A percentile compares a stretch with the other conserved stretches of the same genome.
Conservation (phyloP, 1,284 basidiomycete species). For the Cyathus olla region DNA sequence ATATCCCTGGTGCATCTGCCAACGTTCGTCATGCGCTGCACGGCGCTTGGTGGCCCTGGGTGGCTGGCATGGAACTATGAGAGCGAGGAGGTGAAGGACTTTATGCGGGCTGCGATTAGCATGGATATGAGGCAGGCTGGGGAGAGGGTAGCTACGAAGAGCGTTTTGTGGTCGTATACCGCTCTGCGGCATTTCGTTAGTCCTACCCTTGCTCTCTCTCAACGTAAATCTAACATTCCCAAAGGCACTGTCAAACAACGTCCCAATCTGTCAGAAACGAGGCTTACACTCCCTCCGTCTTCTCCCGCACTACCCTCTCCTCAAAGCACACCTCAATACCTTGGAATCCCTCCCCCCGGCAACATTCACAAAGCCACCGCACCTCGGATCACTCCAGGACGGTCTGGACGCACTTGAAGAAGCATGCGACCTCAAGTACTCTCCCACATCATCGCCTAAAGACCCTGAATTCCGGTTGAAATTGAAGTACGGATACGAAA, state of each 20-base stretch:
- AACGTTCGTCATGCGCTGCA: conserved; percentile 72
- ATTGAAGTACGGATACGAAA: conserved; percentile 71
- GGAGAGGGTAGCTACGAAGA: conserved; percentile 80
- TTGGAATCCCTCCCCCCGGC: conserved; percentile 67
- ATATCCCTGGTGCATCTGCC: conserved; percentile 72
- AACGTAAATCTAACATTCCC: not conserved
- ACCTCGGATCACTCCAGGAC: conserved; percentile 65
- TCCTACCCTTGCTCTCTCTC: conserved; percentile 11
- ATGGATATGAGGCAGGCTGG: conserved; percentile 82
- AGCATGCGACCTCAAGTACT: too few species aligned
- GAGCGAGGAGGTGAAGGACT: conserved; percentile 76
- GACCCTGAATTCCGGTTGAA: conserved; percentile 53
- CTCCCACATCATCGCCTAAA: too few species aligned
- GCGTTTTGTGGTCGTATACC: conserved; percentile 81
- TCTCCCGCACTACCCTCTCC: conserved; percentile 66
- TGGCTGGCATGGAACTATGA: conserved; percentile 76
- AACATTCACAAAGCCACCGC: conserved; percentile 70
- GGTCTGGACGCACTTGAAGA: conserved; percentile 70
- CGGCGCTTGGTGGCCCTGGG: conserved; percentile 66
- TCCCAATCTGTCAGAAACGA: conserved; percentile 67
- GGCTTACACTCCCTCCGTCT: conserved; percentile 74
- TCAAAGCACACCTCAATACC: conserved; percentile 68
- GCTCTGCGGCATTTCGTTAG: conserved; percentile 77
- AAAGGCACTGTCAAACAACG: conserved; percentile 75
- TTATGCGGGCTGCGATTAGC: conserved; percentile 70